Evolutionary conservation across 2,329 filamentous ascomycete species (phyloP).

Genomic region (Colletotrichum sp.): DNA sequence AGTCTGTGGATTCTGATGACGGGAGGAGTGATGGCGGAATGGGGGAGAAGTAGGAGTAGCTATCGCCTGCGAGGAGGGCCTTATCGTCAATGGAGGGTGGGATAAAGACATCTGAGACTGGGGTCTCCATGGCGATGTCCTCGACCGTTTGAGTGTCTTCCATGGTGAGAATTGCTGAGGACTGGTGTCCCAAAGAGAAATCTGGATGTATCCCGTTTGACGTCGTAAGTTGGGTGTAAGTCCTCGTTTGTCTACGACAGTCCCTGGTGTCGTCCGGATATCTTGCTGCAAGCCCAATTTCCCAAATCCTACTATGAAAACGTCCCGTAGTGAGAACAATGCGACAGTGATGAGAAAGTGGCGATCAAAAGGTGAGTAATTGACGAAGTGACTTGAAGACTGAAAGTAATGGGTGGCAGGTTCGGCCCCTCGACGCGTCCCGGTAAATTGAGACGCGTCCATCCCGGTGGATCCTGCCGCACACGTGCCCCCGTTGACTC

Average conservation of each 20-base stretch:
- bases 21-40: conserved; percentile 67
- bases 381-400: background rate
- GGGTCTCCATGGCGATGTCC: conserved; percentile 36
- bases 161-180: conserved; percentile 30
- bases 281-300: background rate
- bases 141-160: conserved; percentile 45
- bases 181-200: background rate
- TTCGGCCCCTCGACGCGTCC: conserved; percentile 28
- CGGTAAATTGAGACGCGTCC: conserved; percentile 20
- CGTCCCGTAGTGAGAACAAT: background rate
- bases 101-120: conserved; percentile 53
- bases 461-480: background rate
- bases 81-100: conserved; percentile 71
- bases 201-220: background rate
- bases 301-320: background rate
- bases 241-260: background rate
- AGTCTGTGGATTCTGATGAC: conserved; percentile 21
- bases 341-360: background rate
- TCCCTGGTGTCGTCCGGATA: background rate
- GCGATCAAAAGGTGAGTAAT: background rate
- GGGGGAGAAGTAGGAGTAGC: conserved; percentile 75
- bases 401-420: background rate
- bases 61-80: conserved; percentile 66
- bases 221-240: background rate
- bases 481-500: background rate